phyloP scores from a whole-genome alignment of 192 early-diverging fungal species.

The Dispira simplex region DNA sequence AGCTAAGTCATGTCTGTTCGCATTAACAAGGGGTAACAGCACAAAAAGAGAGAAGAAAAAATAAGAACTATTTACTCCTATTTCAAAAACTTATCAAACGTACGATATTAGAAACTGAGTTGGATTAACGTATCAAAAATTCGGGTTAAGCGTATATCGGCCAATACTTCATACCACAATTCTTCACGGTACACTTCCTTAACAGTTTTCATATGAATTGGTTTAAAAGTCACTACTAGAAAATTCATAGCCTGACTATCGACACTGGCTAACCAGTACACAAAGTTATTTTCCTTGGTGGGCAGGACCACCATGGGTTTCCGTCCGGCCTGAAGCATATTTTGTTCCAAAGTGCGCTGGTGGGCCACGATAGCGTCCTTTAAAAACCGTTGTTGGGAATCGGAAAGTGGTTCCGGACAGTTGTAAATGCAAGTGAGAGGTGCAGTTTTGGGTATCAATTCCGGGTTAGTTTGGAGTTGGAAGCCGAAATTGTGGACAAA shows the following conservation, averaged over 20 bases:
- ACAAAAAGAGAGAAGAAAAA: too few relatives aligned
- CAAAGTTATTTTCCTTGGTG: background rate
- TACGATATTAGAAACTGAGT: too few relatives aligned
- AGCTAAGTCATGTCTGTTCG: too few relatives aligned
- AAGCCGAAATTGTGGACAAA: slow-evolving; percentile 8
- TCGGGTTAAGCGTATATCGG: background rate
- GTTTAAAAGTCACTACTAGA: background rate
- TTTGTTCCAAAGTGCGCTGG: background rate
- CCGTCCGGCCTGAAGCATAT: background rate
- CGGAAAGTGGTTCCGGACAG: background rate
- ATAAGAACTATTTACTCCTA: too few relatives aligned
- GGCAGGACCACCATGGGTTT: background rate
- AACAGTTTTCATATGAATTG: background rate
- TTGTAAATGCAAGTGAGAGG: background rate
- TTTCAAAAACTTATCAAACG: too few relatives aligned
- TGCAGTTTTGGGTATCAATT: background rate
- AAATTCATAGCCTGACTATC: slow-evolving; percentile 1
- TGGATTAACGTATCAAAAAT: background rate
- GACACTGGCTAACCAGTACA: slow-evolving; percentile 8
- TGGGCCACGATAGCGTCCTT: background rate
- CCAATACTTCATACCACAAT: background rate
- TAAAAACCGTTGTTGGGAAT: background rate
- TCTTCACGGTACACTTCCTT: background rate
- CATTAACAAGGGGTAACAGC: too few relatives aligned
- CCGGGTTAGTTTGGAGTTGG: background rate